Evolutionary conservation across 352 stramenopile genomes (phyloP), one percentile per base, ranked within the genome.

Genomic region (Phytophthora macrochlamydospora): DNA sequence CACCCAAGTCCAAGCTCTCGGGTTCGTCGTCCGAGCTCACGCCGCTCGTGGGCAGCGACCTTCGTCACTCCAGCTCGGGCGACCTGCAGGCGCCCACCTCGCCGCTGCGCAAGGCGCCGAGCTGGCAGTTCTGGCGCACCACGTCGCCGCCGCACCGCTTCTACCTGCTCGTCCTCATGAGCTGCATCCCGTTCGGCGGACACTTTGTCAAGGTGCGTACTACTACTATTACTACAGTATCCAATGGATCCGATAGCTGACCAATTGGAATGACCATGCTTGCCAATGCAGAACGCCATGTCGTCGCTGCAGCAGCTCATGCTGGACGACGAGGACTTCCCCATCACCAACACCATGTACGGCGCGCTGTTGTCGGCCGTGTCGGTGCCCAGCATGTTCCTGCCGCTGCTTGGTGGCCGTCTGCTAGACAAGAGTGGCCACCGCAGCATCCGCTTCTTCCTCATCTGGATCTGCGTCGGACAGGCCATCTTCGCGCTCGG

Each of bases 341-440:
- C 85, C 31, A 87, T 96, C 55, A 75, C 86, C 37, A 94, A 92
- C 62, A 94, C 85, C 43, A 93, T 93, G 85, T 95, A 93, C 60
- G 88, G 88, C 42, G 86, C 86, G 38, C 65, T 95, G 48, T 66
- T 93, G 55, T 93, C 86, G 31, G 83, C 83, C 37, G 85, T 96
- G 59, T 92, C 85, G 2, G 82, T 96, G 49, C 86, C 86, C 43
- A 92, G 87, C 67, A 94, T 94, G 86, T 85, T 94, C 48, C 56
- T 95, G 57, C 88, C 88, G 31, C 76, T 95, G 35, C 71, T 93
- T 35, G 88, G 86, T 33, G 88, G 86, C 13, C 85, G 85, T 2
- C 57, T 94, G 24, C 70, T 95, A 43, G 88, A 95, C 73, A 91
- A 92, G 71, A 87, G 78, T 35, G 88, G 88, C 48, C 79, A 92